These are phyloP conservation scores for Phytophthora parvispora DNA, from an alignment of 352 stramenopile species.

Conservation along the genomic window DNA sequence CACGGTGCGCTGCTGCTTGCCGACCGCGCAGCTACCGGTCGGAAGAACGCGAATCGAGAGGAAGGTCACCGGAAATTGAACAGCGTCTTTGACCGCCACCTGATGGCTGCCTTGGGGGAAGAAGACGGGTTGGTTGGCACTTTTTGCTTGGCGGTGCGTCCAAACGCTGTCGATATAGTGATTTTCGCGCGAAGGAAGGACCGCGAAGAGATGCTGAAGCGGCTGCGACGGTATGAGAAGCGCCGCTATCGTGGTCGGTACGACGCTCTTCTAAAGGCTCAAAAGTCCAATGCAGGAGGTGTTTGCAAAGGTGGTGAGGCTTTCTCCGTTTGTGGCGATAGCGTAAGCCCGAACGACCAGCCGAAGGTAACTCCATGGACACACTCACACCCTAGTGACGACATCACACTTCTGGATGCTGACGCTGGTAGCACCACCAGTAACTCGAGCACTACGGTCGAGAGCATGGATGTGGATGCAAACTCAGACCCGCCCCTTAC, in stretches of 20 bases:
- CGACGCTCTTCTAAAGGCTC: slow-evolving; percentile 19
- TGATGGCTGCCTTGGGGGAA: slow-evolving; percentile 34
- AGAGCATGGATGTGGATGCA: background rate
- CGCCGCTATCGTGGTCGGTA: slow-evolving; percentile 21
- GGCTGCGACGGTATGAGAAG: slow-evolving; percentile 11
- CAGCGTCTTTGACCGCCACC: slow-evolving; percentile 34
- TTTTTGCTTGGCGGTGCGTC: slow-evolving; percentile 22
- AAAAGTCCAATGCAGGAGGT: slow-evolving; percentile 9
- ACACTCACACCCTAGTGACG: slow-evolving; percentile 1
- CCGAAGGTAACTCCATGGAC: background rate
- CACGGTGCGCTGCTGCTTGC: slow-evolving; percentile 45
- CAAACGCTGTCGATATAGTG: slow-evolving; percentile 32
- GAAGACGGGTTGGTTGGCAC: slow-evolving; percentile 31
- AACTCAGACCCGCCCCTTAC: background rate
- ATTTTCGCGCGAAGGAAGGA: slow-evolving; percentile 29
- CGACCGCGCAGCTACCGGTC: slow-evolving; percentile 49
- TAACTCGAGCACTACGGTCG: background rate
- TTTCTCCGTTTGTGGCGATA: background rate
- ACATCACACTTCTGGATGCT: slow-evolving; percentile 7
- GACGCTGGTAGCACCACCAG: background rate
- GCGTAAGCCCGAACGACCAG: background rate
- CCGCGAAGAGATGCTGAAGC: slow-evolving; percentile 31
- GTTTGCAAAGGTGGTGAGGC: slow-evolving; percentile 2
- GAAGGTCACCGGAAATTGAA: slow-evolving; percentile 39
- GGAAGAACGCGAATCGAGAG: slow-evolving; percentile 46